Percentiles rank a stretch among this genome's conserved stretches.
Evolutionary conservation across 306 rosid genomes (phyloP).

Genomic region (Dryas octopetala): DNA sequence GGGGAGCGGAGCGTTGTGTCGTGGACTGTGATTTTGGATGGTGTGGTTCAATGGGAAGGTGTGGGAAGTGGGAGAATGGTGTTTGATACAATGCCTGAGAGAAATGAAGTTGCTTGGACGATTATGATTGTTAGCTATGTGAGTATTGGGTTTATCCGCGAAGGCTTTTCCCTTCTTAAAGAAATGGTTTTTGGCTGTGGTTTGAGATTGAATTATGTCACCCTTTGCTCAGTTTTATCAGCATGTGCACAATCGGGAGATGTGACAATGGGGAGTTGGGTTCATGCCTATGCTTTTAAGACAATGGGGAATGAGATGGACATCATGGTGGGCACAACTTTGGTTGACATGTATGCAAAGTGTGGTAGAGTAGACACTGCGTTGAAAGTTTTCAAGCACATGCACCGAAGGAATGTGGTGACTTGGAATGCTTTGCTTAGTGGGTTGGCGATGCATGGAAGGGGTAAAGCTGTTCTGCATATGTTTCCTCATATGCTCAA

Average conservation of each 20-base stretch:
- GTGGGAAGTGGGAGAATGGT: constrained; percentile 52
- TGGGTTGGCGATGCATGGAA: constrained; percentile 76
- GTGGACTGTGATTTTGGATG: constrained; percentile 74
- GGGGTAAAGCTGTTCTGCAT: constrained; percentile 40
- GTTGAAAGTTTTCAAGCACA: constrained; percentile 37
- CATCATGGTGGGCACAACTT: constrained; percentile 59
- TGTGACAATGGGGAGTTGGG: constrained; percentile 54
- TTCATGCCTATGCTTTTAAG: constrained; percentile 66
- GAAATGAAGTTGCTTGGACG: constrained; percentile 81
- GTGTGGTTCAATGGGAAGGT: constrained; percentile 59
- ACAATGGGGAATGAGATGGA: constrained; percentile 43
- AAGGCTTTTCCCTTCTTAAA: constrained; percentile 46
- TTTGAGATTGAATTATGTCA: constrained; percentile 51
- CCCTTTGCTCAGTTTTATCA: constrained; percentile 54
- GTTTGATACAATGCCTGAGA: constrained; percentile 70
- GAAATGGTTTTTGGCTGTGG: constrained; percentile 55
- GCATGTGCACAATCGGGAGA: constrained; percentile 64
- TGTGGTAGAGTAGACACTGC: constrained; percentile 62
- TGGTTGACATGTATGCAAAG: constrained; percentile 74
- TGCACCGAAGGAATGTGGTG: constrained; percentile 55
- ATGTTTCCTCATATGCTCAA: constrained; percentile 55
- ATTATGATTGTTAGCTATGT: constrained; percentile 61
- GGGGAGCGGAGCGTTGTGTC: constrained; percentile 58
- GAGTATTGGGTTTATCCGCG: constrained; percentile 43
- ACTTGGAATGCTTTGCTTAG: constrained; percentile 79